Percentiles rank a stretch among this genome's conserved stretches.
These are phyloP conservation scores for Hyaloscypha variabilis DNA, from an alignment of 495 filamentous ascomycete genomes.

Conservation along the genomic window DNA sequence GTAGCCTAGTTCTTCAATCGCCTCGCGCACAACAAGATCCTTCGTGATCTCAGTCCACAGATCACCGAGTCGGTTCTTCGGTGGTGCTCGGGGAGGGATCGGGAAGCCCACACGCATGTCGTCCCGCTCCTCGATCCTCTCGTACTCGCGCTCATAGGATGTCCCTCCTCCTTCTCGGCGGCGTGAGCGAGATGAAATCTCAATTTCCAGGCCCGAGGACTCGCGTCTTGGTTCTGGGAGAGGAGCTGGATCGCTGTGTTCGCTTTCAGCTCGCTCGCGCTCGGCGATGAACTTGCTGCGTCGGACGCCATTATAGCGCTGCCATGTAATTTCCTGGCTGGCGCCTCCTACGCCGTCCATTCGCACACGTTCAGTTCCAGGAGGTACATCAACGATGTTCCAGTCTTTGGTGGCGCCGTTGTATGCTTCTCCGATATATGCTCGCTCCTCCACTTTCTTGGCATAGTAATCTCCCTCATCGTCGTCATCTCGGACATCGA, in stretches of 20 bases:
- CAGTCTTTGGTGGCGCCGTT: constrained; percentile 72
- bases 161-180: not conserved
- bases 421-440: constrained; percentile 65
- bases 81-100: constrained; percentile 40
- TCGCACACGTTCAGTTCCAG: constrained; percentile 72
- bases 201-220: constrained; percentile 27
- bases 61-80: constrained; percentile 47
- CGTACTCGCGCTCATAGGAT: constrained; percentile 33
- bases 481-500: constrained; percentile 45
- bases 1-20: constrained; percentile 82
- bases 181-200: constrained; percentile 23
- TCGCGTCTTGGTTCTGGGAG: constrained; percentile 10
- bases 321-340: constrained; percentile 71
- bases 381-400: constrained; percentile 78
- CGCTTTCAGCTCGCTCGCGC: constrained; percentile 37
- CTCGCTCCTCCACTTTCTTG: constrained; percentile 57
- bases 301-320: constrained; percentile 74
- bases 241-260: constrained; percentile 13
- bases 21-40: constrained; percentile 85
- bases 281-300: constrained; percentile 66
- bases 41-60: constrained; percentile 99
- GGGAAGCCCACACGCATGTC: constrained; percentile 43
- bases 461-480: constrained; percentile 70
- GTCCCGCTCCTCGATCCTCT: constrained; percentile 45
- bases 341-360: constrained; percentile 76